A percentile compares a stretch with the other conserved stretches of the same genome.
These are phyloP conservation scores for Clavispora vitiphila DNA, from an alignment of 805 yeast genomes.

Conservation along the genomic window DNA sequence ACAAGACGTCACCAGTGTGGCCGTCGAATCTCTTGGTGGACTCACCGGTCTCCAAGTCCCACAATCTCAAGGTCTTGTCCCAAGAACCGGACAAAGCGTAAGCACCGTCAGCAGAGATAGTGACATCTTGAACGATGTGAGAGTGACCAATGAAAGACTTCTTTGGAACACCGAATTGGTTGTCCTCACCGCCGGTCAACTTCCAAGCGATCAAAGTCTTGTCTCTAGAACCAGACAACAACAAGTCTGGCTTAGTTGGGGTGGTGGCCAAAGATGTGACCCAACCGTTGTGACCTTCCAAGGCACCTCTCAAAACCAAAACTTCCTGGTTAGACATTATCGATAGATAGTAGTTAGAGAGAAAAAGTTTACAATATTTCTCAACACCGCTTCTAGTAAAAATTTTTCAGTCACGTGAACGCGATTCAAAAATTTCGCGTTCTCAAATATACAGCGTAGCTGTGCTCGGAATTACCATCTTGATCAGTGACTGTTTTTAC, in stretches of 20 bases:
- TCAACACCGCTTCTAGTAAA: slow-evolving; percentile 1
- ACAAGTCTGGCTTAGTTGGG: slow-evolving; percentile 95
- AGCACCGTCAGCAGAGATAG: slow-evolving; percentile 95
- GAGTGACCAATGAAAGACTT: slow-evolving; percentile 97
- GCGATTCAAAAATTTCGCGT: slow-evolving; percentile 2
- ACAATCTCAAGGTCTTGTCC: slow-evolving; percentile 98
- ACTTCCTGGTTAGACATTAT: slow-evolving; percentile 85
- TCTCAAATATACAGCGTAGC: slow-evolving; percentile 21
- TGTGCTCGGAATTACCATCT: slow-evolving; percentile 37
- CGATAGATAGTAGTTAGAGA: slow-evolving; percentile 3
- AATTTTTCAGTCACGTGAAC: slow-evolving; percentile 17
- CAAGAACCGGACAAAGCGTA: slow-evolving; percentile 98
- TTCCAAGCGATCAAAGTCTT: slow-evolving; percentile 98
- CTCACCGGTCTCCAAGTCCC: slow-evolving; percentile 95
- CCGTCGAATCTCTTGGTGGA: slow-evolving; percentile 94
- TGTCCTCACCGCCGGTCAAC: slow-evolving; percentile 88
- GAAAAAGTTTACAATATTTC: slow-evolving; percentile 3
- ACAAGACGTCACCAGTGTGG: slow-evolving; percentile 95
- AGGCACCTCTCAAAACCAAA: slow-evolving; percentile 99
- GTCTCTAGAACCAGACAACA: slow-evolving; percentile 98
- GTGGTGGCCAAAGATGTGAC: slow-evolving; percentile 98
- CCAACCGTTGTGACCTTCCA: slow-evolving; percentile 86
- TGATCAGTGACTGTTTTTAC: slow-evolving; percentile 36
- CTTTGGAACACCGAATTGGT: slow-evolving; percentile 95
- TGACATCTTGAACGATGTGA: slow-evolving; percentile 97